Evolutionary conservation across 1,139 yeast genomes (phyloP), one percentile per base, ranked within the genome.

Genomic region (Blastobotrys elegans): DNA sequence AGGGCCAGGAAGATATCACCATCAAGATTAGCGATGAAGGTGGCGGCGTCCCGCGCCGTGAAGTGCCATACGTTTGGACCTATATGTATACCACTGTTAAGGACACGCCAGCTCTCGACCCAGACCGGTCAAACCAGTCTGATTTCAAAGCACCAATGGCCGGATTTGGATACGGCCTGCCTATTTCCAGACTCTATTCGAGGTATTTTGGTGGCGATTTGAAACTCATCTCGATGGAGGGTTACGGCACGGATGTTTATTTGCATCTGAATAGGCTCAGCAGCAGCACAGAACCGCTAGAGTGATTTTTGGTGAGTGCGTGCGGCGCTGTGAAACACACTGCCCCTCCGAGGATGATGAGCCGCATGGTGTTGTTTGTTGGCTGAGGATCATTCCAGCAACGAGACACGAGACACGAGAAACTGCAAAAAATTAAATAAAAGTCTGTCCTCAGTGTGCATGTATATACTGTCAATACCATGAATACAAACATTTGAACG

Each of bases 21-120:
- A 84, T 88, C 57, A 89, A 89, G 65, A 82, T 88, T 51, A 82
- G 92, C 38, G 97, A 88, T 63, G 96, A 88, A 69, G 97, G 96
- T 42, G 97, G 96, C 35, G 96, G 96, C 26, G 87, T 89, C 52
- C 86, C 96, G 2, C 74, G 96, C 52, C 76, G 88, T 52, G 92
- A 86, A 49, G 77, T 86, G 21, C 95, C 95, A 1, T 73, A 85
- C 53, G 86, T 88, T 42, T 88, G 96, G 96, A 87, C 96, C 0
- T 88, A 88, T 63, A 75, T 89, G 65, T 88, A 88, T 67, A 88
- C 96, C 4, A 86, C 96, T 0, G 95, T 90, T 44, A 79, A 80
- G 58, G 77, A 81, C 52, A 79, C 86, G 8, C 92, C 92, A 1
- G 67, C 84, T 45, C 68, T 84, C 47, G 90, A 84, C 50, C 76